Evolutionary conservation across 345 rosid genomes (phyloP), one percentile per base, ranked within the genome.

Genomic region (Hibiscus tridactylites): DNA sequence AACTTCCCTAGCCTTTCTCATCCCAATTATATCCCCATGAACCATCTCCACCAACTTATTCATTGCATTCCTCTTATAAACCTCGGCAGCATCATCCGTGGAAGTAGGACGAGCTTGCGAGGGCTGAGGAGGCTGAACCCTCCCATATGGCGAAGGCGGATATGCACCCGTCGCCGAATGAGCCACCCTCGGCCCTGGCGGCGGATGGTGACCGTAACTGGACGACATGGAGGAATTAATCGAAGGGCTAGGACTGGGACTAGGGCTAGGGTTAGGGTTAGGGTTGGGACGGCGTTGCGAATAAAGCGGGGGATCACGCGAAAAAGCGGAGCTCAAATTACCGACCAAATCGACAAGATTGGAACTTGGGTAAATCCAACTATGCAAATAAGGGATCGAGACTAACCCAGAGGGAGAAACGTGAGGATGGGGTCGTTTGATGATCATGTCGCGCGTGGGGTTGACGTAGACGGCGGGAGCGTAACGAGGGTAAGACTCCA

Each of bases 381-480:
- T 79, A 19, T 91, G 93, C 59, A 95, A 83, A 78, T 87, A 95
- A 31, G 91, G 83, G 9, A 83, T 71, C 6, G 99, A 89, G 70
- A 92, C 97, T 50, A 89, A 83, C 2, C 99, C 99, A 1, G 96
- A 90, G 2, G 99, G 97, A 62, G 83, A 83, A 46, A 95, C 99
- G 53, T 85, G 72, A 21, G 93, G 80, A 61, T 95, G 99, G 16
- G 92, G 92, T 5, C 97, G 87, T 61, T 90, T 90, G 88, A 95
- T 95, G 79, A 92, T 76, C 99, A 95, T 95, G 68, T 92, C 97
- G 57, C 91, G 93, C 21, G 97, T 87, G 49, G 99, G 97, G 50
- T 92, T 95, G 5, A 95, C 91, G 81, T 87, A 95, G 47, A 92
- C 97, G 74, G 81, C 77, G 17, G 99, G 99, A 1, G 97, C 86